Evolutionary conservation across 148 eudicot genomes (phyloP), one percentile per base, ranked within the genome.

Genomic region (Euryodendron excelsum): DNA sequence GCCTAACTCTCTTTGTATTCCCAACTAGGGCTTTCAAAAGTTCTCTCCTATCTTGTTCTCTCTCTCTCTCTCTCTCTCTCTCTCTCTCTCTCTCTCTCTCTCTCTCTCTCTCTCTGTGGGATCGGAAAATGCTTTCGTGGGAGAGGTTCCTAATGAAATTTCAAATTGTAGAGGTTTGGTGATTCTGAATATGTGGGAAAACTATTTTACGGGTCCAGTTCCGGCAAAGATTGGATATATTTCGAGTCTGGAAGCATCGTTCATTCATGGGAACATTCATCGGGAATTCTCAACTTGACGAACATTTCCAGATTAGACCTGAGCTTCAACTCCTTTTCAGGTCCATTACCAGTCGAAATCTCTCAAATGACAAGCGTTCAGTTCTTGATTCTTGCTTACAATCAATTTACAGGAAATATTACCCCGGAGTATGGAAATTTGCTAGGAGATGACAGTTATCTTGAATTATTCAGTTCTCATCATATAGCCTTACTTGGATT

Each of bases 381-480:
- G n/a, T n/a, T n/a, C n/a, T n/a, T n/a, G n/a, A n/a, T n/a, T n/a
- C n/a, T n/a, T n/a, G n/a, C n/a, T n/a, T n/a, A n/a, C n/a, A n/a
- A n/a, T n/a, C n/a, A n/a, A n/a, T n/a, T n/a, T 69, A 74, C 87
- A 0, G 97, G 95, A 3, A 61, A 77, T 72, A 94, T 94, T 59
- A 97, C 98, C 9, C 20, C 83, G 25, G 92, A 90, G 72, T 92
- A 86, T 60, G 98, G 96, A 44, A 69, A 80, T 41, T 79, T 92
- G 14, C 76, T 56, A 18, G 76, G 65, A n/a, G n/a, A n/a, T n/a
- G n/a, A n/a, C n/a, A n/a, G n/a, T n/a, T n/a, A n/a, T n/a, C n/a
- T n/a, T n/a, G n/a, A n/a, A n/a, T n/a, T n/a, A n/a, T n/a, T n/a
- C n/a, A n/a, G n/a, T n/a, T n/a, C n/a, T n/a, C n/a, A n/a, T n/a